A percentile compares a stretch with the other conserved stretches of the same genome.
phyloP scores from a whole-genome alignment of 1,139 yeast species.

The Lodderomyces pseudojiufengensis region DNA sequence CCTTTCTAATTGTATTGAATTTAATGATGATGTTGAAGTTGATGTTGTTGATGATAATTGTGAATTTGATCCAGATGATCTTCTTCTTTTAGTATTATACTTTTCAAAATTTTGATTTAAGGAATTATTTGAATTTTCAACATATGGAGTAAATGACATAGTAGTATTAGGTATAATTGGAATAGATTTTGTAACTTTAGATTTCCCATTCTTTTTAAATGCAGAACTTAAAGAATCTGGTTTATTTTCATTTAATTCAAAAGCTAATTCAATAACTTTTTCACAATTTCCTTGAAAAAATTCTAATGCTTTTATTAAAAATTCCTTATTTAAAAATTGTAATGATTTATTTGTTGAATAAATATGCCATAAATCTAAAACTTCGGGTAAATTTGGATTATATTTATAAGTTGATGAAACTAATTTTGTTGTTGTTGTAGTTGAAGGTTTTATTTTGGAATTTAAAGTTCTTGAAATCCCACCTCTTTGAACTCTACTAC shows the following conservation, averaged over 20 bases:
- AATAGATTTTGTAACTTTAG: too few species aligned
- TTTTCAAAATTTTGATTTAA: conserved; percentile 2
- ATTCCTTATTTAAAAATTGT: conserved; percentile 22
- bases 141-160: too few species aligned
- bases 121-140: too few species aligned
- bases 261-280: conserved; percentile 25
- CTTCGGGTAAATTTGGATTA: conserved; percentile 16
- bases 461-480: neutral
- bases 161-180: too few species aligned
- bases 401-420: conserved; percentile 11
- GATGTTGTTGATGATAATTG: neutral
- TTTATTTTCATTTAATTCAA: conserved; percentile 5
- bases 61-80: neutral
- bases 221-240: conserved; percentile 1
- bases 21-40: neutral
- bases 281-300: conserved; percentile 39
- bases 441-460: neutral
- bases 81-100: conserved; percentile 1
- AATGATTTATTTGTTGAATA: conserved; percentile 22
- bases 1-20: neutral
- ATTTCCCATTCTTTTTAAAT: too few species aligned
- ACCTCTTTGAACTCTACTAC: conserved; percentile 26
- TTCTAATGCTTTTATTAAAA: conserved; percentile 33
- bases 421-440: neutral
- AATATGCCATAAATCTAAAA: conserved; percentile 17